Percentiles rank a stretch among this genome's conserved stretches.
Conservation (phyloP, 139 green algal genomes). For the Chlamydomonas sp. region DNA sequence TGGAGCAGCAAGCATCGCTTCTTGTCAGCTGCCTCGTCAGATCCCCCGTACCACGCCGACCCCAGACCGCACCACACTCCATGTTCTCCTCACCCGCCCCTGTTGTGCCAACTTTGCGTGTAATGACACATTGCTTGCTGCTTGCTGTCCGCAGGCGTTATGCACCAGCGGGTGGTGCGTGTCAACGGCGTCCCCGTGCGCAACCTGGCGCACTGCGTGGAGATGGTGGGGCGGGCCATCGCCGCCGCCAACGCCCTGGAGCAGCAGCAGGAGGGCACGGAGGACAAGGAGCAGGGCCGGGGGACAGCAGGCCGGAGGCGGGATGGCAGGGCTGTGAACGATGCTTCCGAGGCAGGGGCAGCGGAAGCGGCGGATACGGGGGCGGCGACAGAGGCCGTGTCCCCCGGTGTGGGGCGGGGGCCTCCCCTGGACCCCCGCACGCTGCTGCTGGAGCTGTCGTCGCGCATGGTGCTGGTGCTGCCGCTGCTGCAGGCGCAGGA, state of each 20-base stretch:
- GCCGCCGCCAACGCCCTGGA: neutral
- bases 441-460: slow-evolving; percentile 30
- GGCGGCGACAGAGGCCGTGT: neutral
- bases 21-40: too few relatives aligned
- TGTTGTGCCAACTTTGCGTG: too few relatives aligned
- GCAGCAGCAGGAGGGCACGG: too few relatives aligned
- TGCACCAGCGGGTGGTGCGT: slow-evolving; percentile 34
- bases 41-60: neutral
- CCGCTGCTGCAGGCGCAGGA: neutral
- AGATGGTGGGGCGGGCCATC: slow-evolving; percentile 9
- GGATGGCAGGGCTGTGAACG: neutral
- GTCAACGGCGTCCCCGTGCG: slow-evolving; percentile 25
- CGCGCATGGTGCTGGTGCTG: slow-evolving; percentile 20
- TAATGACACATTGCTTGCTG: too few relatives aligned
- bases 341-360: neutral
- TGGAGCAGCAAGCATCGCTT: too few relatives aligned
- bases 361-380: neutral
- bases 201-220: slow-evolving; percentile 25
- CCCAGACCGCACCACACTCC: neutral
- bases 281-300: neutral
- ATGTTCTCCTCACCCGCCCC: too few relatives aligned
- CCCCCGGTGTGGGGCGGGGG: neutral
- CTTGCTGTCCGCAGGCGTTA: neutral
- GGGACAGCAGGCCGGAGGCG: neutral
- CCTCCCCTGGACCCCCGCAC: neutral